Base-by-base conservation (phyloP, 2,329 filamentous ascomycete genomes). In the Trichophyton verrucosum region DNA sequence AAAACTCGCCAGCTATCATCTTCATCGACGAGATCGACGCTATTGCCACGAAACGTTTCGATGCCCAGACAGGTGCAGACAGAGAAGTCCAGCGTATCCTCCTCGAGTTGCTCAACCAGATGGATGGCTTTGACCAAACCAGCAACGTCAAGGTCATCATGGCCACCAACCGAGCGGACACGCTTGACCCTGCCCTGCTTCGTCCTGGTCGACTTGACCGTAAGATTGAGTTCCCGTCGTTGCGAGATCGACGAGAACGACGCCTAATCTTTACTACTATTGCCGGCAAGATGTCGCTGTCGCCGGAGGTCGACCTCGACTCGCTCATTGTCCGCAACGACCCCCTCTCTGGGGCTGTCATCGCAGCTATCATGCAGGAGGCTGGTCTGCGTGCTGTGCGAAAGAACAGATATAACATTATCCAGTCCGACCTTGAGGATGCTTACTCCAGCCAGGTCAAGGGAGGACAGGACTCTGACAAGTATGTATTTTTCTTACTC, bases 141-240 rank as follows among this genome's bases (percentile, higher is more conserved):
- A 89, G 90, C 74, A 99, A 99, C 76, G 94, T 99, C 77, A 99
- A 99, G 80, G 94, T 99, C 73, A 99, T 99, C 78, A 99, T 99
- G 94, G 94, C 94, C 67, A 99, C 94, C 67, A 99, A 99, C 80
- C 88, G 94, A 73, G 92, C 94, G 66, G 94, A 97, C 75, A 99
- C 94, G 5, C 82, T 99, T 66, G 94, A 99, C 73, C 94, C 94
- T 15, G 94, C 94, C 47, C 82, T 99, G 64, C 84, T 99, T 64
- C 90, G 94, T 69, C 94, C 94, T 36, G 94, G 94, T 67, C 91
- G 94, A 79, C 82, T 99, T 62, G 94, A 99, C 76, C 84, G 94
- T 72, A 99, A 99, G 82, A 99, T 99, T 66, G 94, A 99, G 76
- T 99, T 99, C 76, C 94, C 94, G n/a, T 91, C 84, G 63, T 83